These are phyloP conservation scores for Thermothelomyces thermophilus DNA, from an alignment of 2,329 filamentous ascomycete genomes.

Conservation along the genomic window DNA sequence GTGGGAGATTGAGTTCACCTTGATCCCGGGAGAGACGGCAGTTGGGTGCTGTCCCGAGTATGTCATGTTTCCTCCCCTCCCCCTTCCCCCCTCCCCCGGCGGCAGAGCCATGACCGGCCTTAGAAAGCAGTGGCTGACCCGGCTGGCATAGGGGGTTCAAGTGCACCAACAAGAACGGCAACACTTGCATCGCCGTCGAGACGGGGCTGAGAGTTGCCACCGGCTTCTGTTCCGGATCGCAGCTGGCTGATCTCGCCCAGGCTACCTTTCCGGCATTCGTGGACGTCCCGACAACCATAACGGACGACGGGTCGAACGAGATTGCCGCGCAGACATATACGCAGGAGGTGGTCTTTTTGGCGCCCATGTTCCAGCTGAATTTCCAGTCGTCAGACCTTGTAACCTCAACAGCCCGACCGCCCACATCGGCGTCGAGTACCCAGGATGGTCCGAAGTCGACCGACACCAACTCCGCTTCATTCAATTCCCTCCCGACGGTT, in stretches of 20 bases:
- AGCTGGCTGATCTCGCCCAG: background rate
- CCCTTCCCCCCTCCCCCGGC: too few species aligned
- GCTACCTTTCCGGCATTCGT: background rate
- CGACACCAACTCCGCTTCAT: background rate
- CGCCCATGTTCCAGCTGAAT: slow-evolving; percentile 11
- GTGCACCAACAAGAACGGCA: slow-evolving; percentile 3
- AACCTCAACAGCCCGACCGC: background rate
- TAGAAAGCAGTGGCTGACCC: background rate
- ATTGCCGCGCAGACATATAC: background rate
- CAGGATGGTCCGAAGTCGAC: background rate
- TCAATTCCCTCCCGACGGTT: background rate
- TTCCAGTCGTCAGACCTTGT: background rate
- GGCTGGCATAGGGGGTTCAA: background rate
- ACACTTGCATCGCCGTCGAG: background rate
- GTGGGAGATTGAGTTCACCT: background rate
- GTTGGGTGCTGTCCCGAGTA: slow-evolving; percentile 10
- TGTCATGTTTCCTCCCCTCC: background rate
- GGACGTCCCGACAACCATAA: background rate
- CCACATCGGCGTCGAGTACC: background rate
- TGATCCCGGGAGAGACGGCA: slow-evolving; percentile 6
- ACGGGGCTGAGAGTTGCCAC: background rate
- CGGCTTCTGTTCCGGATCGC: background rate
- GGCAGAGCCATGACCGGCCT: too few species aligned
- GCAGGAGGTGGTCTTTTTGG: background rate
- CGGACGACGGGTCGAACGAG: background rate